These are phyloP conservation scores for Lunasporangiospora selenospora DNA, from an alignment of 192 early-diverging fungal genomes.

Conservation along the genomic window DNA sequence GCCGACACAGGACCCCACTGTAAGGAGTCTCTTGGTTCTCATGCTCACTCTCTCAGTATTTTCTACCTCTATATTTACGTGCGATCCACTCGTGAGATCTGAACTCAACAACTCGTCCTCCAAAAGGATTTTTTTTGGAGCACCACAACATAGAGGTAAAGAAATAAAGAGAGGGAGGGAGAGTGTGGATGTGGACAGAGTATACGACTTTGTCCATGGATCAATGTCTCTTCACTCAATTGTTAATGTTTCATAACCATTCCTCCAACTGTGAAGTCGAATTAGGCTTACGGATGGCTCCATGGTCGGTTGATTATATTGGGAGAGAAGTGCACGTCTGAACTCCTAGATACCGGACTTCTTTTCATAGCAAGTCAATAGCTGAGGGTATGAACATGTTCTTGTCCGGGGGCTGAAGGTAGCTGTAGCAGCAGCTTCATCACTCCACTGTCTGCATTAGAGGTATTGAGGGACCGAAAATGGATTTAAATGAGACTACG, in stretches of 20 bases:
- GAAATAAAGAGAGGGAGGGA: no score
- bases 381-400: slow-evolving; percentile 73
- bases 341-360: slow-evolving; percentile 82
- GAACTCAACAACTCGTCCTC: slow-evolving; percentile 53
- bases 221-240: no score
- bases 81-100: slow-evolving; percentile 73
- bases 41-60: slow-evolving; percentile 79
- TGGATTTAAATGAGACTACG: background rate
- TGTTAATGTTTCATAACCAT: background rate
- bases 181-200: no score
- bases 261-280: background rate
- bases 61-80: slow-evolving; percentile 74
- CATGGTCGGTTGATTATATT: slow-evolving; percentile 81
- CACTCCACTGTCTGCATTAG: slow-evolving; percentile 2
- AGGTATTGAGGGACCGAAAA: background rate
- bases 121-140: slow-evolving; percentile 73
- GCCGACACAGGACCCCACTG: slow-evolving; percentile 67
- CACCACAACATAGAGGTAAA: slow-evolving; percentile 76
- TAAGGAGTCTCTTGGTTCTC: slow-evolving; percentile 75
- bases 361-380: slow-evolving; percentile 74
- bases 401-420: slow-evolving; percentile 66
- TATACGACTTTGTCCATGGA: no score
- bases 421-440: slow-evolving; percentile 47
- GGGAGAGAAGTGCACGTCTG: slow-evolving; percentile 75
- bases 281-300: slow-evolving; percentile 86